Percentiles rank a stretch among this genome's conserved stretches.
phyloP scores from a whole-genome alignment of 805 yeast species.

The Schwanniomyces polymorphus region DNA sequence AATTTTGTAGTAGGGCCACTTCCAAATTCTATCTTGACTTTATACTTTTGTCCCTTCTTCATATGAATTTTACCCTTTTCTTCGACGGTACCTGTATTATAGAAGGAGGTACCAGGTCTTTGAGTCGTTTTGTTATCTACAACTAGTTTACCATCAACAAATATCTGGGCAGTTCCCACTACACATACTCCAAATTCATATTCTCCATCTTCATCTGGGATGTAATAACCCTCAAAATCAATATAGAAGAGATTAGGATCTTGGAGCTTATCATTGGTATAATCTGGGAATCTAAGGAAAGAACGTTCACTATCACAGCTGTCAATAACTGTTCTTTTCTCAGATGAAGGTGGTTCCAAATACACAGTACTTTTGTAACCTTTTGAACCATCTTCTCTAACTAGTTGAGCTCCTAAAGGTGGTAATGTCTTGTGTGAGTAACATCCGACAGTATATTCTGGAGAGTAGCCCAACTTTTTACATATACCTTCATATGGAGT shows the following conservation, averaged over 20 bases:
- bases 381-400: constrained; percentile 17
- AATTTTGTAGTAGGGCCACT: constrained; percentile 25
- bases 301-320: constrained; percentile 14
- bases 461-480: constrained; percentile 12
- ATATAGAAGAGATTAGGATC: constrained; percentile 34
- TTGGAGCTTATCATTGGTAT: constrained; percentile 15
- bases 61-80: constrained; percentile 40
- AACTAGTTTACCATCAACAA: constrained; percentile 49
- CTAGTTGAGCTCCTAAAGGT: constrained; percentile 20
- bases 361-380: constrained; percentile 24
- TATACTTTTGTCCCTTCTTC: constrained; percentile 45
- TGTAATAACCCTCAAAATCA: constrained; percentile 42
- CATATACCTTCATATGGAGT: constrained; percentile 23
- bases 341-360: constrained; percentile 11
- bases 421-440: constrained; percentile 29
- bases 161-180: constrained; percentile 56
- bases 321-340: constrained; percentile 11
- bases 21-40: constrained; percentile 51
- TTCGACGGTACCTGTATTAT: constrained; percentile 48
- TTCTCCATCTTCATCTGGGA: constrained; percentile 46
- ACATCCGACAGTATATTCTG: constrained; percentile 30
- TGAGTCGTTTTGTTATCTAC: constrained; percentile 59
- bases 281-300: constrained; percentile 19
- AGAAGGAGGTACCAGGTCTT: constrained; percentile 47
- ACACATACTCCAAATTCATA: constrained; percentile 54